Percentiles rank a stretch among this genome's conserved stretches.
These are phyloP conservation scores for Apiospora kogelbergensis DNA, from an alignment of 2,329 filamentous ascomycete genomes.

Conservation along the genomic window DNA sequence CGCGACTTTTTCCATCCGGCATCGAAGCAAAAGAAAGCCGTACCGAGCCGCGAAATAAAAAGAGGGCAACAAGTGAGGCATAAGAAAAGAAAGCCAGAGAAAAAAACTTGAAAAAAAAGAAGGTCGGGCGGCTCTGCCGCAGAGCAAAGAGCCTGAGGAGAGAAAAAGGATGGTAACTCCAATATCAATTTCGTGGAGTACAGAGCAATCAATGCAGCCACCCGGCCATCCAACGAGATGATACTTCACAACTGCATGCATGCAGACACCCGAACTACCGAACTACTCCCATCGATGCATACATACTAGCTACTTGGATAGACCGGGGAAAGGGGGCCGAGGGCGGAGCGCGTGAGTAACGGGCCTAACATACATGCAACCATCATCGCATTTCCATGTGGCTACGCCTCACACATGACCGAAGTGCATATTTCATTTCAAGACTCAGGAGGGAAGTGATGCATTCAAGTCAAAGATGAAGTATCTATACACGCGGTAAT, in stretches of 20 bases:
- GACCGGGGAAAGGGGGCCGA: neutral
- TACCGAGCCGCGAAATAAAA: no score
- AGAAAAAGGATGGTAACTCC: neutral
- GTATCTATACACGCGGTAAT: conserved; percentile 28
- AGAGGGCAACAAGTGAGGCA: neutral
- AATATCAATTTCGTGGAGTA: neutral
- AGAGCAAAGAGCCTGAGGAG: neutral
- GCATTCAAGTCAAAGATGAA: conserved; percentile 8
- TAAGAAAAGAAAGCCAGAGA: neutral
- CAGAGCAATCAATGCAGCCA: neutral
- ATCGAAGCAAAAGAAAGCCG: neutral
- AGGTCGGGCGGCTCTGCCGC: neutral
- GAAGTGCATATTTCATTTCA: neutral
- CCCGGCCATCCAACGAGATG: neutral
- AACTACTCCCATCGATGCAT: neutral
- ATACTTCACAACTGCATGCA: neutral
- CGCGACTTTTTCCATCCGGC: neutral
- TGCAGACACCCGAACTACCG: no score
- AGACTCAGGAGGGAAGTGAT: conserved; percentile 14
- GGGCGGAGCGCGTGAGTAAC: neutral
- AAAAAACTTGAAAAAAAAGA: neutral
- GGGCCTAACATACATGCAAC: neutral
- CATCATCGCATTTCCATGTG: neutral
- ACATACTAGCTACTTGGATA: neutral
- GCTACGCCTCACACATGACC: neutral